Evolutionary conservation across 2,329 filamentous ascomycete genomes (phyloP), one percentile per base, ranked within the genome.

Genomic region (Neonectria magnoliae): DNA sequence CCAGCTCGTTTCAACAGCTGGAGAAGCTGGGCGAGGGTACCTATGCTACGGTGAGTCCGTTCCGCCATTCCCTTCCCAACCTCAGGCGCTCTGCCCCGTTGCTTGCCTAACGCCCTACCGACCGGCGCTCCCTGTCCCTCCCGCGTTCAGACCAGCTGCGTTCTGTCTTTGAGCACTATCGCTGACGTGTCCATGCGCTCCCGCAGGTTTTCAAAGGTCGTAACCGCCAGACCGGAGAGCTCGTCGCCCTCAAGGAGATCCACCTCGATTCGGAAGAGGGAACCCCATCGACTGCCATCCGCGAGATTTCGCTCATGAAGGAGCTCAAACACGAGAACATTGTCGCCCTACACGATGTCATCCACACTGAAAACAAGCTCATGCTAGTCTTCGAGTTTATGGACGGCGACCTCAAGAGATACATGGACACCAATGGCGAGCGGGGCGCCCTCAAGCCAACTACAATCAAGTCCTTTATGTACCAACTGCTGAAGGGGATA

Each of bases 321-420:
- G 96, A 99, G 82, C 87, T 99, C 71, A 98, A 98, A 81, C 96
- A 99, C 81, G 94, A 98, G 79, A 98, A 98, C 78, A 98, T 99
- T 71, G 94, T 99, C 74, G 93, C 91, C 64, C 90, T 99, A 5
- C 93, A 98, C 86, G 96, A 99, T 85, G 96, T 99, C 61, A 98
- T 99, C 75, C 96, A 99, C 81, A 99, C 96, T 63, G 96, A 99
- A 84, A 99, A 98, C 83, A 99, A 99, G 80, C 89, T 99, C 62
- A 99, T 99, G 96, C 90, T 99, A 44, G 96, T 99, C 10, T 99
- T 99, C 74, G 96, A 99, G 80, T 97, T 91, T 81, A 98, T 99
- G 95, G 96, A 99, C 81, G 94, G 94, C 78, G 96, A 99, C 76
- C 84, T 99, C 11, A 99, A 99, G 85, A 93, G 97, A 77, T 98